Base-by-base conservation (phyloP, 2,329 filamentous ascomycete genomes). In the Sporothrix globosa region DNA sequence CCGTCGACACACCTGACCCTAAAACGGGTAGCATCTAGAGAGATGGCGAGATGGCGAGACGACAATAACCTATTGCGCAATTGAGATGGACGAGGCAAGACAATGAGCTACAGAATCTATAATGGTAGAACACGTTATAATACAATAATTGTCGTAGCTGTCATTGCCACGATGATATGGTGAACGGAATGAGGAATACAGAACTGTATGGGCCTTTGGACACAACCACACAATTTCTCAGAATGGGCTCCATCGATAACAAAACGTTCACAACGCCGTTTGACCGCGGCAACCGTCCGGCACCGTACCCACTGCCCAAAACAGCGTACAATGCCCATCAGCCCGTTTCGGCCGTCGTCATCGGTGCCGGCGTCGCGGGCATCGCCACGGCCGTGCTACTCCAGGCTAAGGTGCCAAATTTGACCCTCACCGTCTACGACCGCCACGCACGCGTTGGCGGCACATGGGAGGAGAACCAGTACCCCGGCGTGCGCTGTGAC, bases 301-400 rank as follows among this genome's bases (percentile, higher is more conserved):
- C 39, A 9, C 44, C 44, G n/a, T 54, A 69, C n/a, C n/a, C 30
- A 9, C 21, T 69, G 2, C 58, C 68, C 2, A 50, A 65, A 17
- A 54, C 30, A 5, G 14, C 48, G 1, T 69, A 69, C 21, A n/a
- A 65, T 7, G 14, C 68, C 34, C 34, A 39, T 14, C 46, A 41
- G 2, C 68, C 68, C 3, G 68, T 69, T 14, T 44, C 68, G 30
- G 68, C 67, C 19, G 50, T 74, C 52, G 54, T 74, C 17, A 66
- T 87, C 76, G 75, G 85, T 85, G 75, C 83, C 81, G 73, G 87
- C 83, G 72, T 87, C 81, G 73, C 83, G 82, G 69, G 84, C 78
- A 77, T 88, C 10, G 66, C 70, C 1, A 72, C 72, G 7, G 69
- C 72, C 14, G 70, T 74, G 7, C 66, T 74, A 3, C 60, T 75